These are phyloP conservation scores for Beauveria sp. DNA, from an alignment of 2,329 filamentous ascomycete species.

Conservation along the genomic window DNA sequence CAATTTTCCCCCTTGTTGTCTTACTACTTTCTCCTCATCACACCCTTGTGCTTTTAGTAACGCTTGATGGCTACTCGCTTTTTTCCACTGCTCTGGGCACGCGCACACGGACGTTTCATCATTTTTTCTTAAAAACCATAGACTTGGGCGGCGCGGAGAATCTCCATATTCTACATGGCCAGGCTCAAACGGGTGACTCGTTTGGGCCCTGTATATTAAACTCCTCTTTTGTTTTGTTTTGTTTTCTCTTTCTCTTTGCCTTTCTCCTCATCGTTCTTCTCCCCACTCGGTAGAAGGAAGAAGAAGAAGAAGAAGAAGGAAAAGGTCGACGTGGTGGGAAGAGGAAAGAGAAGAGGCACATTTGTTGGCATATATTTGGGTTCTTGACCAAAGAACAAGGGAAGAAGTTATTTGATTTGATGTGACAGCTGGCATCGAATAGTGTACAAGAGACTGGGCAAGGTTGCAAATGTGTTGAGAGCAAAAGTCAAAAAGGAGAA, in stretches of 20 bases:
- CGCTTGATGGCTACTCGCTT: constrained; percentile 8
- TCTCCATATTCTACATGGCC: background rate
- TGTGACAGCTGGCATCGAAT: background rate
- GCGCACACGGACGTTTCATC: constrained; percentile 6
- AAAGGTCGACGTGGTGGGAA: background rate
- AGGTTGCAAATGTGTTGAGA: background rate
- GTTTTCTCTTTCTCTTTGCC: background rate
- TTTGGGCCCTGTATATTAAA: constrained; percentile 12
- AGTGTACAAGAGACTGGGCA: background rate
- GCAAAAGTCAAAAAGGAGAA: background rate
- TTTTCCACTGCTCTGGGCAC: background rate
- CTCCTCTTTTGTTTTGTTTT: background rate
- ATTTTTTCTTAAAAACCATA: constrained; percentile 4
- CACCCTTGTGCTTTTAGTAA: constrained; percentile 7
- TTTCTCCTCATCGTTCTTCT: background rate
- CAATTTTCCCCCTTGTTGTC: background rate
- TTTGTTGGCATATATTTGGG: constrained; percentile 8
- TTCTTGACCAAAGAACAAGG: background rate
- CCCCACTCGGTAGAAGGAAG: background rate
- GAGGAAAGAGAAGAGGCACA: background rate
- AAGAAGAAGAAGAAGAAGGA: background rate
- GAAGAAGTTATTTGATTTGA: background rate
- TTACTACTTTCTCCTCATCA: constrained; percentile 6
- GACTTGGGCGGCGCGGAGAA: constrained; percentile 3
- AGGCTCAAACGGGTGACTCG: background rate